Base-by-base conservation (phyloP, 176 grass and related monocot species). In the Alloteropsis semialata region DNA sequence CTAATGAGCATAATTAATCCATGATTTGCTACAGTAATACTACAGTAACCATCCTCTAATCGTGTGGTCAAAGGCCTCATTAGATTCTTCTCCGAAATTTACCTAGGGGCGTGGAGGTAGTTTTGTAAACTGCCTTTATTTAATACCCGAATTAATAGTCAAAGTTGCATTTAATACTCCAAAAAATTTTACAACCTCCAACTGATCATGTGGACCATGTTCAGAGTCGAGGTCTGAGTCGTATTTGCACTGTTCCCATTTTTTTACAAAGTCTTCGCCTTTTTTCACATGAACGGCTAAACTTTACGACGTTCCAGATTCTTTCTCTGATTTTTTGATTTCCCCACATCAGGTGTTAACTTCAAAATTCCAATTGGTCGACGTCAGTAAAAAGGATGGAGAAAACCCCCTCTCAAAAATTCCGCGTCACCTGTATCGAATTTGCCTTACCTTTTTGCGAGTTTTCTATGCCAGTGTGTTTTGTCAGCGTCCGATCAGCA, bases 161-260 rank as follows among this genome's bases (percentile, higher is more conserved):
- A n/a, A n/a, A n/a, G n/a, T n/a, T n/a, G n/a, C n/a, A n/a, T n/a
- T n/a, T n/a, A n/a, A n/a, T n/a, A n/a, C n/a, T n/a, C n/a, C n/a
- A n/a, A n/a, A n/a, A n/a, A n/a, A n/a, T n/a, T n/a, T n/a, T n/a
- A n/a, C n/a, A n/a, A n/a, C n/a, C n/a, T n/a, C n/a, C n/a, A n/a
- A n/a, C n/a, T n/a, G n/a, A n/a, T n/a, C n/a, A 46, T 15, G 56
- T 48, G 69, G 42, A 38, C 62, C 81, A 49, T 64, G 42, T 83
- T 64, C 81, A 83, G 37, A 83, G 56, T 19, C 72, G 56, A 63
- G 30, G 14, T 33, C 66, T 21, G 18, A 16, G 24, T 80, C 66
- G 30, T 15, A 25, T 21, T 33, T 80, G 34, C 19, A 34, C 32
- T 54, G 17, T 65, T 53, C 30, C 10, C 8, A 6, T 44, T 72